phyloP scores from a whole-genome alignment of 1,284 basidiomycete species.

The Phlebopus sp. region DNA sequence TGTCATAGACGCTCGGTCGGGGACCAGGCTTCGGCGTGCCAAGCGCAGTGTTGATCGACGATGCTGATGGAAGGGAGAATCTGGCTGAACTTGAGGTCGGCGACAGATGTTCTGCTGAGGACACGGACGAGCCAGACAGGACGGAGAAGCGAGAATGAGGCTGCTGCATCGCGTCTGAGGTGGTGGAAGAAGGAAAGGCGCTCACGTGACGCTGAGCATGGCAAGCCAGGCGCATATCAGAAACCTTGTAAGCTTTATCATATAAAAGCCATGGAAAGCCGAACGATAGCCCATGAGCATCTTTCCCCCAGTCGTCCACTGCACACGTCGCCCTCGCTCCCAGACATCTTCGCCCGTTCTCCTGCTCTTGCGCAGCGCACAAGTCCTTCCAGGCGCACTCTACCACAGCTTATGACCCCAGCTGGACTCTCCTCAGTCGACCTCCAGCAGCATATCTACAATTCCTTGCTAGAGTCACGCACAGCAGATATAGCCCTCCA shows the following conservation, averaged over 20 bases:
- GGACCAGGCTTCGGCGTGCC: constrained; percentile 38
- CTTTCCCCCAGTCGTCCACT: constrained; percentile 4
- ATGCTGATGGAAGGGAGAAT: constrained; percentile 63
- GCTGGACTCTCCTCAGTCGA: constrained; percentile 41
- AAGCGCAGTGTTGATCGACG: constrained; percentile 45
- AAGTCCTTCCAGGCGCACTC: not conserved
- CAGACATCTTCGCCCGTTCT: constrained; percentile 5
- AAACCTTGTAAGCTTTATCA: not conserved
- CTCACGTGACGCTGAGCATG: not conserved
- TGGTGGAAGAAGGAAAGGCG: not conserved
- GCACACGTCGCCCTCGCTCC: constrained; percentile 10
- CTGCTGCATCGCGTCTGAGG: constrained; percentile 25
- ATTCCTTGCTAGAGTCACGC: constrained; percentile 65
- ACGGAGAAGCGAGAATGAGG: constrained; percentile 68
- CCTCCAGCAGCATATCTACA: constrained; percentile 72
- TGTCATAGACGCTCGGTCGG: constrained; percentile 78
- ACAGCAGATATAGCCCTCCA: constrained; percentile 77
- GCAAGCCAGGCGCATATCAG: not conserved
- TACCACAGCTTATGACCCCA: constrained; percentile 28
- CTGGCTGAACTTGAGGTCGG: constrained; percentile 59
- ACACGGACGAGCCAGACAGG: constrained; percentile 61
- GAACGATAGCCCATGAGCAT: no score
- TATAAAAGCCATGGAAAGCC: constrained; percentile 8
- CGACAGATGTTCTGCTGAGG: constrained; percentile 62
- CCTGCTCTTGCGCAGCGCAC: not conserved